Percentiles rank a stretch among this genome's conserved stretches.
Evolutionary conservation across 2,329 filamentous ascomycete species (phyloP).

Genomic region (Pseudogymnoascus sp.): DNA sequence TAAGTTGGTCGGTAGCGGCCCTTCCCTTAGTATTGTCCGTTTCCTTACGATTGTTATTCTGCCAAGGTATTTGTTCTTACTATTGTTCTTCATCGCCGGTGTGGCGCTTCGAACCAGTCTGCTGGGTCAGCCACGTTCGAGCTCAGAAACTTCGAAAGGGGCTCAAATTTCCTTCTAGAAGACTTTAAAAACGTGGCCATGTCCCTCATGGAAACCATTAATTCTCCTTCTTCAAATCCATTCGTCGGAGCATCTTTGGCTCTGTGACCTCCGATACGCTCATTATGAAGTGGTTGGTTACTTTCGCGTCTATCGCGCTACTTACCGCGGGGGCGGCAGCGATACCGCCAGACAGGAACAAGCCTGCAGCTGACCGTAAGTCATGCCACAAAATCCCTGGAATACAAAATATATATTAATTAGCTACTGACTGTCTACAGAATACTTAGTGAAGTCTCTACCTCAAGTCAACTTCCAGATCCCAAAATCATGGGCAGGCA

Average conservation of each 20-base stretch:
- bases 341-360: background rate
- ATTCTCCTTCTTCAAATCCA: background rate
- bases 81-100: background rate
- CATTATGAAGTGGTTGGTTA: background rate
- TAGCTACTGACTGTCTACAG: background rate
- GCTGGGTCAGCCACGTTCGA: background rate
- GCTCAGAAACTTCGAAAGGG: background rate
- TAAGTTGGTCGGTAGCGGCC: background rate
- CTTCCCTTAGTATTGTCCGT: background rate
- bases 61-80: background rate
- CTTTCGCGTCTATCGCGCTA: background rate
- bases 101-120: background rate
- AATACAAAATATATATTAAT: background rate
- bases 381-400: background rate
- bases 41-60: background rate
- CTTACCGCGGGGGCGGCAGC: background rate
- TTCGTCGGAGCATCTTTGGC: background rate
- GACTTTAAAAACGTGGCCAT: background rate
- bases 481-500: conserved; percentile 12
- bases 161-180: conserved; percentile 3
- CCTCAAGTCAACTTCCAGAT: conserved; percentile 8
- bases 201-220: background rate
- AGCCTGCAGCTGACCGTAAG: conserved; percentile 2
- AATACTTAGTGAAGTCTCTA: conserved; percentile 9
- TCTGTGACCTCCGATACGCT: background rate